Base-by-base conservation (phyloP, 2,329 filamentous ascomycete genomes). In the Balansia obtecta region DNA sequence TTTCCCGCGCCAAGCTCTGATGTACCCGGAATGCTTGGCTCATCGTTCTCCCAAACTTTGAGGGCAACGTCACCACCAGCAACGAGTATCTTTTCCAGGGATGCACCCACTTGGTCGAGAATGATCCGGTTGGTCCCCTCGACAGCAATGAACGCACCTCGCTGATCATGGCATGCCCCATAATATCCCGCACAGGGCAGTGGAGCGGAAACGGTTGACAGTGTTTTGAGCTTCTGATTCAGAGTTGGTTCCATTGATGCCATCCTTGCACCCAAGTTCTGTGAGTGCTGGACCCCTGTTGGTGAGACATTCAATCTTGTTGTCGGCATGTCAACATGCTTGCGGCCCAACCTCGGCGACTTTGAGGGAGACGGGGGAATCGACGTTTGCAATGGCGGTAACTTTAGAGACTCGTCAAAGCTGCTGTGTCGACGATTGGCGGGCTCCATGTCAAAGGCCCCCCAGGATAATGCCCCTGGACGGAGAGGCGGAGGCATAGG, bases 121-220 rank as follows among this genome's bases (percentile, higher is more conserved):
- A 77, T 57, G n/a, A 60, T 59, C 7, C 63, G 55, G 51, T 83
- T 77, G 16, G 84, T 75, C 1, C 90, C 90, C 65, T 97, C 91
- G 30, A 97, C 71, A 0, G 87, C 85, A 54, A 97, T 83, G 38
- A 96, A 77, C 0, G 86, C 79, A 0, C 91, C 90, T n/a, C 89
- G 79, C 7, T 72, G 70, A 57, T 71, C 67, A 52, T 66, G 62
- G 1, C 55, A 54, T 3, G 60, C 55, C 4, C 57, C 58, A 7
- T 60, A 62, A 3, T 65, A 63, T 5, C 63, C 60, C 1, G 68
- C 60, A 15, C 68, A 57, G 6, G 69, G 67, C 13, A 87, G 71
- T 0, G 86, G 82, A 22, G 84, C 86, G 44, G 85, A 85, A 56
- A 96, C 88, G 54, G 81, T 82, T 15, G 80, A 75, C 34, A 97